Evolutionary conservation across 805 yeast species (phyloP).

Genomic region (Spencermartinsiella europaea): DNA sequence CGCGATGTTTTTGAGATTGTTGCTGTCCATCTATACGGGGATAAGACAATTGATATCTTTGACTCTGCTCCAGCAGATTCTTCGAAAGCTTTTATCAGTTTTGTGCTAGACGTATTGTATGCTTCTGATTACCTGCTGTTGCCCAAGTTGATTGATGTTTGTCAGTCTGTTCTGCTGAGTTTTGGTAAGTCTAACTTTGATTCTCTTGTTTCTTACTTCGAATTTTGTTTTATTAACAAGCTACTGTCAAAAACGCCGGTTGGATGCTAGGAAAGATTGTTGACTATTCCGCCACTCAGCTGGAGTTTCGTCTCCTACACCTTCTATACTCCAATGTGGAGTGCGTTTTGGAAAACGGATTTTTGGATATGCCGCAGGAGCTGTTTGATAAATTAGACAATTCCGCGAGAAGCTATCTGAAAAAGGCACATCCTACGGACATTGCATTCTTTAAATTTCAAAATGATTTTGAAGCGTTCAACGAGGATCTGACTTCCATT

Average conservation of each 20-base stretch:
- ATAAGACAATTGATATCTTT: constrained; percentile 30
- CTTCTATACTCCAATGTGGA: constrained; percentile 63
- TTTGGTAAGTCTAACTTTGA: constrained; percentile 41
- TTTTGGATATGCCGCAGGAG: constrained; percentile 2
- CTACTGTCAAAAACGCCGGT: constrained; percentile 52
- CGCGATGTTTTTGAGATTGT: constrained; percentile 43
- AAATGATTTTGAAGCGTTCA: constrained; percentile 31
- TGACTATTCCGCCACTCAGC: constrained; percentile 44
- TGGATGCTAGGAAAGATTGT: constrained; percentile 52
- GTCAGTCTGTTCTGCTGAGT: constrained; percentile 46
- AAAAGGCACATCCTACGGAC: not conserved
- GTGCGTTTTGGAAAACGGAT: constrained; percentile 47
- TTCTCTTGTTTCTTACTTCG: too few species aligned
- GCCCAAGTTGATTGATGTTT: constrained; percentile 50
- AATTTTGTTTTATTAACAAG: constrained; percentile 9
- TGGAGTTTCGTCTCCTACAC: constrained; percentile 61
- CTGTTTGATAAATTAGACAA: constrained; percentile 12
- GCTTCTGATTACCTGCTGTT: constrained; percentile 60
- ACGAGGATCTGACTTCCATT: constrained; percentile 17
- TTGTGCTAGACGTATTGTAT: constrained; percentile 53
- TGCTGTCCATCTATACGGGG: constrained; percentile 55
- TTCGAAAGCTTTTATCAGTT: constrained; percentile 44
- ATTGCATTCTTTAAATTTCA: constrained; percentile 23
- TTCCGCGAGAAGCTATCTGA: constrained; percentile 8
- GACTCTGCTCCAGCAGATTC: constrained; percentile 21